Percentiles rank a stretch among this genome's conserved stretches.
These are phyloP conservation scores for Fusarium caatingaense DNA, from an alignment of 2,329 filamentous ascomycete genomes.

Conservation along the genomic window DNA sequence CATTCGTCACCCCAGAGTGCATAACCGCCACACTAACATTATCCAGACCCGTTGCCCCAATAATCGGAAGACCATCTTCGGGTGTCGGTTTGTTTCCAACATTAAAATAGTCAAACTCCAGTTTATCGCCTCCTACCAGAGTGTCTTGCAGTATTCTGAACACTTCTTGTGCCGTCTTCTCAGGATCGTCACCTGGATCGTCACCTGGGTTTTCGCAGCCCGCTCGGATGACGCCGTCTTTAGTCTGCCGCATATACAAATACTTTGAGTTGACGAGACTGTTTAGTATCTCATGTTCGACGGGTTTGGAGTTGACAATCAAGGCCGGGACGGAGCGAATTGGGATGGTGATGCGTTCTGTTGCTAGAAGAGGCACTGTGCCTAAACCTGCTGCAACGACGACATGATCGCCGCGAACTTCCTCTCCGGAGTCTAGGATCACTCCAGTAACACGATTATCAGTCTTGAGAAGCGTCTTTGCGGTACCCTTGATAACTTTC, in stretches of 20 bases:
- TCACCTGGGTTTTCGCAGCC: constrained; percentile 30
- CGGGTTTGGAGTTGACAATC: constrained; percentile 27
- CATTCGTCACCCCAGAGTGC: constrained; percentile 36
- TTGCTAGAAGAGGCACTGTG: constrained; percentile 8
- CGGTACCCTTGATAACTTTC: neutral
- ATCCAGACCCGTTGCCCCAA: constrained; percentile 21
- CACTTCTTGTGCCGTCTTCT: constrained; percentile 11
- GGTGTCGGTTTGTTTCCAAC: constrained; percentile 29
- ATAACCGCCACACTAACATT: constrained; percentile 27
- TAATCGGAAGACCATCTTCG: constrained; percentile 22
- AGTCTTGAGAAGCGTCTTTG: neutral
- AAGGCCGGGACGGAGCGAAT: constrained; percentile 13
- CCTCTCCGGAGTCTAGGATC: neutral
- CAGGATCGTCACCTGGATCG: constrained; percentile 22
- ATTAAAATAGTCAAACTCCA: constrained; percentile 21
- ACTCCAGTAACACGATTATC: neutral
- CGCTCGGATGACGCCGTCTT: constrained; percentile 17
- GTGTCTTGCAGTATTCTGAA: constrained; percentile 10
- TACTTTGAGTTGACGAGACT: constrained; percentile 26
- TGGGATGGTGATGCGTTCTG: constrained; percentile 3
- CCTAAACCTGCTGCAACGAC: constrained; percentile 31
- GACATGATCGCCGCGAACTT: constrained; percentile 4
- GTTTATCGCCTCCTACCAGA: neutral
- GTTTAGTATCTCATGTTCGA: neutral
- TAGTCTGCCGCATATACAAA: constrained; percentile 25